Base-by-base conservation (phyloP, 106 monocot species). In the Dendrobium catenatum region DNA sequence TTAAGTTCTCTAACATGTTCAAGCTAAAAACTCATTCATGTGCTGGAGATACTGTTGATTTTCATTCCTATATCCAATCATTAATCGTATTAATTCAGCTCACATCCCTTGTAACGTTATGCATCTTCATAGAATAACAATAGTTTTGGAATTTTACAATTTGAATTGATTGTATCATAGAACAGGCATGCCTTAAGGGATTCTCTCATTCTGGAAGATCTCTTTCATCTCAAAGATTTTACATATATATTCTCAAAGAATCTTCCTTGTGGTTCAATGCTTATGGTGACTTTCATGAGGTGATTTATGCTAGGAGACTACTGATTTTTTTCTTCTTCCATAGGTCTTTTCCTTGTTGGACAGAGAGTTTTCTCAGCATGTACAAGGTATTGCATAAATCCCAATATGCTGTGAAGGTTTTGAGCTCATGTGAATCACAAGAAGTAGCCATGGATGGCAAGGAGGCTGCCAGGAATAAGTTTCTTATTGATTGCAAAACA, bases 281-380 rank as follows among this genome's bases (percentile, higher is more conserved):
- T 70, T 70, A 3, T 70, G 59, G n/a, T 61, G 61, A 2, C 6
- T 70, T 70, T 37, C 16, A 4, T 70, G 70, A 37, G 5, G 0
- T 22, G 64, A 13, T 64, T 64, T 64, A 64, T 64, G 7, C 26
- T 8, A 24, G 64, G 22, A 70, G 15, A 70, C 27, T 70, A 33
- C 13, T 70, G 70, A 70, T 15, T 37, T 37, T 70, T 37, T 37
- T 70, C 16, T 70, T 70, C 33, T 70, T 9, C 70, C 2, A 2
- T 70, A 37, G 70, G 33, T 37, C 33, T 70, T 70, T 70, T 70
- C 70, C 70, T 70, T 70, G 70, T 37, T 70, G 70, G 70, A 29
- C 33, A 70, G 33, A 17, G 20, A 37, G 70, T 70, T 31, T 70
- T 70, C 70, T 37, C 37, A 70, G 37, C 31, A 13, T 70, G 70